These are phyloP conservation scores for Monosporascus sp. DNA, from an alignment of 2,329 filamentous ascomycete species.

Conservation along the genomic window DNA sequence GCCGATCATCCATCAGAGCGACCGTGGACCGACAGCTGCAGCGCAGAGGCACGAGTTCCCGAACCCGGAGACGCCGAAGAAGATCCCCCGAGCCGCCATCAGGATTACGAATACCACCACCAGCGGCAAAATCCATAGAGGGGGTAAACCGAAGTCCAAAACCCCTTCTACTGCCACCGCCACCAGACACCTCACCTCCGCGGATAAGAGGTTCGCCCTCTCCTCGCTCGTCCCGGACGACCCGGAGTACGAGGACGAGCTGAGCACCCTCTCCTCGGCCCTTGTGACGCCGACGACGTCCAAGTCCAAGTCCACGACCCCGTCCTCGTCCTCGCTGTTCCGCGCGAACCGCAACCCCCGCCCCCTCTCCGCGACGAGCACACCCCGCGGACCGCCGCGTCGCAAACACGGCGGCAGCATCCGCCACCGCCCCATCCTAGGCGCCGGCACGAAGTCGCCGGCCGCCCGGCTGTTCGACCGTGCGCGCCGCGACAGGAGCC, in stretches of 20 bases:
- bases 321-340: neutral
- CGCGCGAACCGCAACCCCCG: neutral
- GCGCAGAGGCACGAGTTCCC: neutral
- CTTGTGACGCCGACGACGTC: neutral
- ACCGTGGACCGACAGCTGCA: neutral
- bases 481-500: slow-evolving; percentile 1
- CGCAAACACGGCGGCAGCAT: neutral
- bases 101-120: neutral
- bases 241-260: slow-evolving; percentile 18
- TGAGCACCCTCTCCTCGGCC: slow-evolving; percentile 13
- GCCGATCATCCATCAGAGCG: neutral
- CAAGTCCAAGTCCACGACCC: neutral
- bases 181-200: neutral
- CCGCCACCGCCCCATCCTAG: slow-evolving; percentile 4
- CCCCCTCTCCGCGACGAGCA: neutral
- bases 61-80: neutral
- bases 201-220: slow-evolving; percentile 13
- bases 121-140: neutral
- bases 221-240: slow-evolving; percentile 18
- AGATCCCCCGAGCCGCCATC: neutral
- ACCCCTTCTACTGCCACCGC: neutral
- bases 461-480: neutral
- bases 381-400: neutral
- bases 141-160: neutral
- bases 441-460: neutral